Evolutionary conservation across 2,329 filamentous ascomycete genomes (phyloP).

Genomic region (Neurospora crassa): DNA sequence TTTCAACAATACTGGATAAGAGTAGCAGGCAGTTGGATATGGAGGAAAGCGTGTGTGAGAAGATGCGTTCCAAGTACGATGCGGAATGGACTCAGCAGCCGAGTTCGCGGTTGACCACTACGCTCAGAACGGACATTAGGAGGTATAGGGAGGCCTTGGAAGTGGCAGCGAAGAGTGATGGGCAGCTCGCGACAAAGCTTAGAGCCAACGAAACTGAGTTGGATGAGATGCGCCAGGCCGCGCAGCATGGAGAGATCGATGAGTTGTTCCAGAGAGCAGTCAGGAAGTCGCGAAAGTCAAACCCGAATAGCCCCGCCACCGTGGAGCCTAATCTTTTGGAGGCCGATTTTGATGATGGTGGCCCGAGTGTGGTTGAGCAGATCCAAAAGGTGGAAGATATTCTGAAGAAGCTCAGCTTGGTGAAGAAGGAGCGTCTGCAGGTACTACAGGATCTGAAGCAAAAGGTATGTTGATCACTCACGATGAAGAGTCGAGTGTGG

Average conservation of each 20-base stretch:
- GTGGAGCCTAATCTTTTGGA: constrained; percentile 77
- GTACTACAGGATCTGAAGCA: constrained; percentile 96
- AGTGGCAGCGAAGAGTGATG: constrained; percentile 79
- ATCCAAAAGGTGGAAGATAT: constrained; percentile 83
- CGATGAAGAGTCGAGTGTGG: no score
- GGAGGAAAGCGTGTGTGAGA: constrained; percentile 97
- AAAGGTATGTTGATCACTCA: constrained; percentile 52
- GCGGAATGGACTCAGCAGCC: constrained; percentile 95
- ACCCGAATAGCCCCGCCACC: constrained; percentile 48
- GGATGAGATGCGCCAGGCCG: constrained; percentile 87
- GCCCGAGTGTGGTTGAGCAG: constrained; percentile 76
- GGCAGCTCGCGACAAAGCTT: constrained; percentile 72
- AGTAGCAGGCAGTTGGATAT: constrained; percentile 86
- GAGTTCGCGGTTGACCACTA: constrained; percentile 80
- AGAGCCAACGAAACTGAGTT: constrained; percentile 82
- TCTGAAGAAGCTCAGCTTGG: constrained; percentile 78
- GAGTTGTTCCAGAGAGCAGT: constrained; percentile 81
- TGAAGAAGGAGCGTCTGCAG: constrained; percentile 86
- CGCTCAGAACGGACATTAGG: constrained; percentile 74
- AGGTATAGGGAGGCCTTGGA: constrained; percentile 85
- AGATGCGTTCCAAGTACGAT: constrained; percentile 97
- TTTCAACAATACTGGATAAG: constrained; percentile 63
- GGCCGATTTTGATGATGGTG: constrained; percentile 77
- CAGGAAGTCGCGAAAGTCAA: constrained; percentile 62
- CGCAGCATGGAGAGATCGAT: constrained; percentile 78